Conservation (phyloP, 2,329 filamentous ascomycete species). For the Capronia epimyces region DNA sequence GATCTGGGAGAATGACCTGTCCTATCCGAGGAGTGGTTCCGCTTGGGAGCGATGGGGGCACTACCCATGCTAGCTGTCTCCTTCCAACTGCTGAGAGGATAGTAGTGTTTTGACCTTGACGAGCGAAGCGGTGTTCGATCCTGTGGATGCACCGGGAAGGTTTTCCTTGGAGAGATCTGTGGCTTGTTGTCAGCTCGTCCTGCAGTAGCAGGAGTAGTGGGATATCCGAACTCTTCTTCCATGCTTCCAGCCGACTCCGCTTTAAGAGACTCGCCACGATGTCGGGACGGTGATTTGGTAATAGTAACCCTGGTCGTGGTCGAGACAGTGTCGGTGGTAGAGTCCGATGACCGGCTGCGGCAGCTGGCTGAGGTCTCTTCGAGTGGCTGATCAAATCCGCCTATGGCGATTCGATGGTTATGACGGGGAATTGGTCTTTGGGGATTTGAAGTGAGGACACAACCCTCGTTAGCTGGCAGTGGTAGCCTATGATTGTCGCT, state of each 20-base stretch:
- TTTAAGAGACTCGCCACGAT: background rate
- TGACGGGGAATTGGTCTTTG: background rate
- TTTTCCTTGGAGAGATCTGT: background rate
- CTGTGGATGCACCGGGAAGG: too few species aligned
- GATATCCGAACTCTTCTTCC: background rate
- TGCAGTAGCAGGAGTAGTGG: too few species aligned
- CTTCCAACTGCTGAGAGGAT: slow-evolving; percentile 21
- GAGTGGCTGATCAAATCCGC: background rate
- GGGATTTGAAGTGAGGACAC: background rate
- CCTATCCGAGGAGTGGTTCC: background rate
- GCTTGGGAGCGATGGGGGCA: background rate
- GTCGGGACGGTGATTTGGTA: background rate
- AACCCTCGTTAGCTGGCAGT: background rate
- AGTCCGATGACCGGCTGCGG: background rate
- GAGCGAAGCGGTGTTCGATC: too few species aligned
- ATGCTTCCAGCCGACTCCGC: background rate
- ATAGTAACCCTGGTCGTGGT: background rate
- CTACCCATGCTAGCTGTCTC: background rate
- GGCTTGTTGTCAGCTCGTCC: too few species aligned
- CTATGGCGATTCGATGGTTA: slow-evolving; percentile 11
- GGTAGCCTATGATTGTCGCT: background rate
- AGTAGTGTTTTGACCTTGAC: slow-evolving; percentile 2
- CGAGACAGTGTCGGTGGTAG: background rate
- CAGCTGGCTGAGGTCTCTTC: background rate
- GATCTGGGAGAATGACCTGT: background rate